phyloP scores from a whole-genome alignment of 2,329 filamentous ascomycete genomes.

The Myriosclerotinia curreyana region DNA sequence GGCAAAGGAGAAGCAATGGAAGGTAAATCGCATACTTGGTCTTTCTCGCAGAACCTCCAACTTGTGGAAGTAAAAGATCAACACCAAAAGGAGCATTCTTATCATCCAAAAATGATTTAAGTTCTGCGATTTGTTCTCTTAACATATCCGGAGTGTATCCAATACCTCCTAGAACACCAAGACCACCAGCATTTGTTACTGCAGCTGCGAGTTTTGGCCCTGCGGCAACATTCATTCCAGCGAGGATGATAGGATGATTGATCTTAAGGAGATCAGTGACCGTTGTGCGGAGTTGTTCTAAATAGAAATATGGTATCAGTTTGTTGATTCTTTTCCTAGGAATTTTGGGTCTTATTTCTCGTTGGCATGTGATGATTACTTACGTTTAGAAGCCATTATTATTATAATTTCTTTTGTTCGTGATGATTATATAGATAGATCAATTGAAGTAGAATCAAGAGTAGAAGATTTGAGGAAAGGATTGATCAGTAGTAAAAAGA shows the following conservation, averaged over 20 bases:
- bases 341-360: not conserved
- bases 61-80: constrained; percentile 88
- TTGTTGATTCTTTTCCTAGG: not conserved
- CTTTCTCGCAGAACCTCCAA: constrained; percentile 90
- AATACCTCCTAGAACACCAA: constrained; percentile 94
- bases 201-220: constrained; percentile 94
- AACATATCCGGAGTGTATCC: constrained; percentile 98
- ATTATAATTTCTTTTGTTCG: constrained; percentile 34
- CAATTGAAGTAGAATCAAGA: constrained; percentile 17
- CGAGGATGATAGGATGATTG: constrained; percentile 91
- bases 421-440: not conserved
- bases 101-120: constrained; percentile 83
- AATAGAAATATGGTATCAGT: constrained; percentile 32
- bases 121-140: constrained; percentile 86
- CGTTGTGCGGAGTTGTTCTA: constrained; percentile 88
- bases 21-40: constrained; percentile 64
- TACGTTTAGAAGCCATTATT: constrained; percentile 77
- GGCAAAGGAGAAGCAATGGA: constrained; percentile 21
- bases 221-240: constrained; percentile 98
- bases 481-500: constrained; percentile 1
- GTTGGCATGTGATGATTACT: constrained; percentile 42
- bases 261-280: constrained; percentile 97
- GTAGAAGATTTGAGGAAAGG: constrained; percentile 16
- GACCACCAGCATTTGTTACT: constrained; percentile 92
- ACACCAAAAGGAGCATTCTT: constrained; percentile 96